Base-by-base conservation (phyloP, 1,139 yeast genomes). In the Protomyces gravidus region DNA sequence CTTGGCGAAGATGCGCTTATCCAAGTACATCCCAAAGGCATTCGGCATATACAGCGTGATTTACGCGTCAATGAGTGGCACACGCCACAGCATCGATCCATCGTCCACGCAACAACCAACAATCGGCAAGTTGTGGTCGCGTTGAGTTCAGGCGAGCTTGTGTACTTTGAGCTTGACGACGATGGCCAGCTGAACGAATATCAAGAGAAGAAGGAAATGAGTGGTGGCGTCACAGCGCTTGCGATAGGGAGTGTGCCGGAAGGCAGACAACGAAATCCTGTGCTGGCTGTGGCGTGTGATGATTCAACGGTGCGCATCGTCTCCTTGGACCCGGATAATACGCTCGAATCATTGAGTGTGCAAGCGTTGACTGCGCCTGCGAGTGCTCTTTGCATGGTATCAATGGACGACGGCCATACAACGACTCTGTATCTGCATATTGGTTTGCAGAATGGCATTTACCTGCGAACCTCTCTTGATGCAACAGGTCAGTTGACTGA, bases 361-460 rank as follows among this genome's bases (percentile, higher is more conserved):
- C 95, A 89, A 70, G 86, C 84, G 1, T 71, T 89, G 25, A 79
- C 85, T 28, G 80, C 92, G 0, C 75, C 79, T 3, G 80, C 85
- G 1, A 69, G 76, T 3, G 78, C 83, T 0, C 71, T 85, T 48
- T 71, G 79, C 17, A 71, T 85, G 2, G 68, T 75, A 59, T 65
- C 73, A n/a, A 73, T 75, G 75, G 65, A 65, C 3, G 74, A 69
- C 40, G 65, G 70, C 0, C 55, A 50, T 15, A 52, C 59, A 2
- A 63, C 63, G 7, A 64, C 67, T 3, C 65, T 73, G 3, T 74
- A 72, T 60, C 78, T 87, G 5, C 95, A 89, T 70, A 80, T 89
- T 55, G 97, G 97, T 1, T 77, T 90, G 76, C 79, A 76, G 26
- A 88, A 83, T 69, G 98, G 98, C 33, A 81, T 89, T 0, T 88